A percentile compares a stretch with the other conserved stretches of the same genome.
Conservation (phyloP, 305 asterid genomes). For the Fraxinus ornus region DNA sequence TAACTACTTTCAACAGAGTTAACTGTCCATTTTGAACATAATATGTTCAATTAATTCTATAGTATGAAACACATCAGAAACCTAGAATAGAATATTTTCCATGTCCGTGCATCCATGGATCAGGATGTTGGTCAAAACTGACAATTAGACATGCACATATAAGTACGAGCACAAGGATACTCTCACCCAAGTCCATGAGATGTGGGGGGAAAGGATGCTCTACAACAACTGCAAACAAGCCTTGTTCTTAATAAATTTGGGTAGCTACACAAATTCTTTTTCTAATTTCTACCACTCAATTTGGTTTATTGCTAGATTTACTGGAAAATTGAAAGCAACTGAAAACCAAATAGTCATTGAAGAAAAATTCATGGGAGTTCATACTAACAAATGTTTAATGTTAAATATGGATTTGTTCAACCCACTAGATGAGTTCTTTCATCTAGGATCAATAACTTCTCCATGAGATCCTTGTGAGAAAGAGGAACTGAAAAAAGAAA, state of each 20-base stretch:
- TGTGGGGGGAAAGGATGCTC: background rate
- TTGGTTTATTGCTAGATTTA: background rate
- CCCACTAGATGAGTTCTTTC: background rate
- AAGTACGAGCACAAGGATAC: background rate
- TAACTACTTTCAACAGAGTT: background rate
- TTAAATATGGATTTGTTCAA: background rate
- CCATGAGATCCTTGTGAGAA: background rate
- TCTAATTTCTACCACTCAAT: background rate
- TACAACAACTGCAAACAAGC: background rate
- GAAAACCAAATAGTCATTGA: background rate
- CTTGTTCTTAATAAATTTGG: background rate
- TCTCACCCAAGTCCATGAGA: background rate
- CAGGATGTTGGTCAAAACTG: background rate
- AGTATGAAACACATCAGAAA: background rate
- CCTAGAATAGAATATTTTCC: background rate
- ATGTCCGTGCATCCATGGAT: background rate
- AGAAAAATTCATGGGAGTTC: background rate
- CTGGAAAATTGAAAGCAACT: background rate
- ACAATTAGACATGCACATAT: background rate
- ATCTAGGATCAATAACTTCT: background rate
- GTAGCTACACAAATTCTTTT: background rate
- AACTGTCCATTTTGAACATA: background rate
- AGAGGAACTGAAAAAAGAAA: background rate
- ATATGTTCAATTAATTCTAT: background rate
- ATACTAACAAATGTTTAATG: background rate